Base-by-base conservation (phyloP, 768 basidiomycete genomes). In the Steccherinum ochraceum region DNA sequence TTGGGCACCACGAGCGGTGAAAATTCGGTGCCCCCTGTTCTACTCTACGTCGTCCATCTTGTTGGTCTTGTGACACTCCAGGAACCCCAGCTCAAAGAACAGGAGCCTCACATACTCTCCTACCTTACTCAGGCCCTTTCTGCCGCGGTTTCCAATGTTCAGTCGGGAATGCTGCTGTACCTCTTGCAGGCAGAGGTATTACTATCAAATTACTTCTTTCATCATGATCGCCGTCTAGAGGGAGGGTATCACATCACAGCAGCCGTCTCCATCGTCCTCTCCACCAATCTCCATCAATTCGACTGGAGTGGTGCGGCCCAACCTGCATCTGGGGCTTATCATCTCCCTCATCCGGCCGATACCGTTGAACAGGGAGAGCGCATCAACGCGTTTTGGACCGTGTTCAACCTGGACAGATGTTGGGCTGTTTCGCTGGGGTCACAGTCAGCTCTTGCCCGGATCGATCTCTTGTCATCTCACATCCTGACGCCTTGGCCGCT, bases 361-460 rank as follows among this genome's bases (percentile, higher is more conserved):
- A 56, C 64, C 21, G 61, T 79, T n/a, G 83, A 83, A 53, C 81
- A 84, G 60, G 82, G 78, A 18, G 83, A 85, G 58, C 72, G 81
- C 25, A 82, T 85, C 51, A 80, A 79, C 49, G 79, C 74, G 0
- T 85, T 86, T 61, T 86, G 84, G 84, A 67, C 77, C 0, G 79
- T 79, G 5, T 76, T 80, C 54, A 67, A 70, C 45, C 69, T 84
- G 49, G 82, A 84, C 64, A 78, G 81, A 48, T 73, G 73, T 57
- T 73, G 81, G 55, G 68, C 77, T 1, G 72, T 82, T 13, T 72
- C 75, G 4, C 69, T 80, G 35, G 79, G 80, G 50, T 69, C 74
- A 1, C 72, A 81, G 0, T 62, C 73, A 18, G 73, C 70, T n/a
- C 73, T 85, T 18, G 77, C 75, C 52, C 77, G 81, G 45, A 70